Conservation (phyloP, 148 eudicot genomes). For the Dysphania ambrosioides region DNA sequence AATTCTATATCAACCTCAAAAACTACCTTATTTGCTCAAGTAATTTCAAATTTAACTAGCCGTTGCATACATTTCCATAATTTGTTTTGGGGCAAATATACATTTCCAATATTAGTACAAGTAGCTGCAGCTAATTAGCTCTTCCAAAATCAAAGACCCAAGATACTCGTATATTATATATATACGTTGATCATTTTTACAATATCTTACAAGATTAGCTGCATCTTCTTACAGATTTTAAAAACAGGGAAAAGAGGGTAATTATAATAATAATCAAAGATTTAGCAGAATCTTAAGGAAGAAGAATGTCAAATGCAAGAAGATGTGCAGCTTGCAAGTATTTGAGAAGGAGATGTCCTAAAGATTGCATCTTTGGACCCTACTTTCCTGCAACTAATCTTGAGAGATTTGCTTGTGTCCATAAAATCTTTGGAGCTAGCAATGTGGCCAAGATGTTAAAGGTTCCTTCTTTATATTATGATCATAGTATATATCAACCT, state of each 20-base stretch:
- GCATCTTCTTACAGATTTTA: constrained; percentile 18
- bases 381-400: constrained; percentile 37
- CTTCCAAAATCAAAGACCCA: neutral
- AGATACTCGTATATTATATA: neutral
- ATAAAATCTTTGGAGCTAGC: constrained; percentile 46
- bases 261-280: neutral
- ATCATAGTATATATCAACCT: too few species aligned
- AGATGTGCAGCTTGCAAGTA: constrained; percentile 56
- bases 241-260: neutral
- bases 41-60: constrained; percentile 19
- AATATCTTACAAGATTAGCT: constrained; percentile 16
- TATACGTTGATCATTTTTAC: constrained; percentile 7
- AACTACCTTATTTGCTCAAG: neutral
- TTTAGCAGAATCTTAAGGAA: neutral
- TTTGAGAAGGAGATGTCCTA: constrained; percentile 40
- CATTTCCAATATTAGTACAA: constrained; percentile 18
- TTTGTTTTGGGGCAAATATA: too few species aligned
- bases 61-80: too few species aligned
- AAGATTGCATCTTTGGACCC: constrained; percentile 47
- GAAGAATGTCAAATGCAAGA: constrained; percentile 30
- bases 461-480: constrained; percentile 31
- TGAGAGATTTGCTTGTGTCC: constrained; percentile 42
- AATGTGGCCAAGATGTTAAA: constrained; percentile 42
- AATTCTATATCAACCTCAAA: neutral
- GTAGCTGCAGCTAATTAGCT: neutral